Percentiles rank a stretch among this genome's conserved stretches.
These are phyloP conservation scores for Arabidopsis hybrid DNA, from an alignment of 441 rosid genomes.

Conservation along the genomic window DNA sequence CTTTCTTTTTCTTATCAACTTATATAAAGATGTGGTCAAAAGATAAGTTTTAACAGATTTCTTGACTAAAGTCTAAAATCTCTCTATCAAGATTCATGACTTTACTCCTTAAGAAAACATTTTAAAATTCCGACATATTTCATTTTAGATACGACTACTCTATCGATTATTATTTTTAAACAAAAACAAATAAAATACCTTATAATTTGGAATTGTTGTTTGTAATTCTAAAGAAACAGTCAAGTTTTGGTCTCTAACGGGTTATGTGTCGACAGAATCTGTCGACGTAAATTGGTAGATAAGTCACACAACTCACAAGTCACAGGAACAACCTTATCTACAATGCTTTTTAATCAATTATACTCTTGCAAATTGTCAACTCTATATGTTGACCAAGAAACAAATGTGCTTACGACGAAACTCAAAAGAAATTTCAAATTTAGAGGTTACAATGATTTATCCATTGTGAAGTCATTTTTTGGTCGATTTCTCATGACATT, in stretches of 20 bases:
- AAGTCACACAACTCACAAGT: constrained; percentile 32
- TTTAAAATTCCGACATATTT: background rate
- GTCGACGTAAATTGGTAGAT: constrained; percentile 26
- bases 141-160: constrained; percentile 33
- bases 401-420: background rate
- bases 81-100: constrained; percentile 23
- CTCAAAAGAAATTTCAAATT: constrained; percentile 9
- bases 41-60: constrained; percentile 26
- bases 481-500: background rate
- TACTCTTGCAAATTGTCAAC: constrained; percentile 21
- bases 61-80: constrained; percentile 28
- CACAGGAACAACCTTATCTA: constrained; percentile 38
- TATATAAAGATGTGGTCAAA: constrained; percentile 19
- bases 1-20: constrained; percentile 1
- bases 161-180: background rate
- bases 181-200: constrained; percentile 18
- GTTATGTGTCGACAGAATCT: constrained; percentile 31
- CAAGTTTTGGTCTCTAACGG: constrained; percentile 14
- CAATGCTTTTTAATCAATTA: constrained; percentile 3
- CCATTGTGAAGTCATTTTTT: background rate
- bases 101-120: constrained; percentile 12
- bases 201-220: constrained; percentile 32
- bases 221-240: constrained; percentile 7
- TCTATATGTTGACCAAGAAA: constrained; percentile 18
- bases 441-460: background rate